Evolutionary conservation across 306 rosid species (phyloP).

Genomic region (Quillaja saponaria): DNA sequence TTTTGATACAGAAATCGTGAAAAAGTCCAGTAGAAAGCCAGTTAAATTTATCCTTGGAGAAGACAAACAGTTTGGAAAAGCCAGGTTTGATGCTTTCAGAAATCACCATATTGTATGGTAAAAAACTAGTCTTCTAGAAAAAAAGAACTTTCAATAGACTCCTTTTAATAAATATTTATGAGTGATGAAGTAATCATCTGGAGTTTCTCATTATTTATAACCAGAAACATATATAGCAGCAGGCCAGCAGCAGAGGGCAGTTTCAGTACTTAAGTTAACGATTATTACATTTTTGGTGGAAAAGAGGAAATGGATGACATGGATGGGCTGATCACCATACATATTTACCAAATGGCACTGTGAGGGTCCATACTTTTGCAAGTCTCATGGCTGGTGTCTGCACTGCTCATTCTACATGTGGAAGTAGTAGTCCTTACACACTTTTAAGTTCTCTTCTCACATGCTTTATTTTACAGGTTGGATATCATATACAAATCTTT

Average conservation of each 20-base stretch:
- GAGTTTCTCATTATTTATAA: background rate
- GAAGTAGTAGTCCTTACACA: constrained; percentile 26
- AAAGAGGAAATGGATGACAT: constrained; percentile 25
- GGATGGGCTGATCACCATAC: constrained; percentile 36
- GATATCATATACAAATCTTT: constrained; percentile 15
- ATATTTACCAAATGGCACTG: constrained; percentile 23
- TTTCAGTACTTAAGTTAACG: no score
- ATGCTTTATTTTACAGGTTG: constrained; percentile 31
- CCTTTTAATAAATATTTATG: no score
- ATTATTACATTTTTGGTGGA: constrained; percentile 11
- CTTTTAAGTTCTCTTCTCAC: constrained; percentile 25
- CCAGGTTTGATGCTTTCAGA: background rate
- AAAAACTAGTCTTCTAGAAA: background rate
- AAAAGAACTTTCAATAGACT: no score
- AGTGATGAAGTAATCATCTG: background rate
- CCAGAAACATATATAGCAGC: background rate
- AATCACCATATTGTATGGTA: background rate
- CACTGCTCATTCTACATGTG: constrained; percentile 28
- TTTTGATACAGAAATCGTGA: background rate
- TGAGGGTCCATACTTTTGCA: constrained; percentile 29
- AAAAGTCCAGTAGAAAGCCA: background rate
- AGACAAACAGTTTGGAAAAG: background rate
- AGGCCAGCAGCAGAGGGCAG: background rate
- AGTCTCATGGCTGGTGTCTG: constrained; percentile 36
- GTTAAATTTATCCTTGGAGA: background rate